phyloP scores from a whole-genome alignment of 176 grass and related monocot species.

The Musa schizocarpa region DNA sequence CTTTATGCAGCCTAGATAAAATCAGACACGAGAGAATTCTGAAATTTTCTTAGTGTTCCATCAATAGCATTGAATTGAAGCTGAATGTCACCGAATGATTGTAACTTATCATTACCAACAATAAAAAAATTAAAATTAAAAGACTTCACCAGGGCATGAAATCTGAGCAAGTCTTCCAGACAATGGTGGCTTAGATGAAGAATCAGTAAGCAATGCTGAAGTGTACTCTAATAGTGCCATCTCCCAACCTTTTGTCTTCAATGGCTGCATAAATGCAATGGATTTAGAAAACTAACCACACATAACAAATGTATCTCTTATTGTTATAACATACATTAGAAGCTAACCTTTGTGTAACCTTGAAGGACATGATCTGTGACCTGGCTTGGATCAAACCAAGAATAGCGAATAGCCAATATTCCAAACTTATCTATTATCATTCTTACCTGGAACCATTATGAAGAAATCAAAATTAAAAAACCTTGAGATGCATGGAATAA shows the following conservation, averaged over 20 bases:
- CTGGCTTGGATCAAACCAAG: constrained; percentile 82
- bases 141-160: constrained; percentile 59
- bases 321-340: neutral
- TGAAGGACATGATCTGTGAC: constrained; percentile 72
- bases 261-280: constrained; percentile 39
- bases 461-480: constrained; percentile 13
- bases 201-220: constrained; percentile 64
- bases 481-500: constrained; percentile 10
- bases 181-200: constrained; percentile 42
- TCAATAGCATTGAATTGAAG: neutral
- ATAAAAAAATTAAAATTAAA: neutral
- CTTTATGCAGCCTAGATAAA: no score
- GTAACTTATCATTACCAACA: neutral
- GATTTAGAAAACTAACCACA: neutral
- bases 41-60: no score
- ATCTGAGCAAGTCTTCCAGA: constrained; percentile 75
- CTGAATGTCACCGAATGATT: neutral
- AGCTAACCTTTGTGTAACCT: constrained; percentile 79
- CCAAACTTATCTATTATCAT: constrained; percentile 88
- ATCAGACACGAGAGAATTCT: no score
- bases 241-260: constrained; percentile 73
- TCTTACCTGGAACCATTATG: constrained; percentile 39
- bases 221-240: constrained; percentile 75
- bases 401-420: constrained; percentile 43
- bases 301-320: neutral